Conservation (phyloP, 2,329 filamentous ascomycete species). For the Penicillium digitatum region DNA sequence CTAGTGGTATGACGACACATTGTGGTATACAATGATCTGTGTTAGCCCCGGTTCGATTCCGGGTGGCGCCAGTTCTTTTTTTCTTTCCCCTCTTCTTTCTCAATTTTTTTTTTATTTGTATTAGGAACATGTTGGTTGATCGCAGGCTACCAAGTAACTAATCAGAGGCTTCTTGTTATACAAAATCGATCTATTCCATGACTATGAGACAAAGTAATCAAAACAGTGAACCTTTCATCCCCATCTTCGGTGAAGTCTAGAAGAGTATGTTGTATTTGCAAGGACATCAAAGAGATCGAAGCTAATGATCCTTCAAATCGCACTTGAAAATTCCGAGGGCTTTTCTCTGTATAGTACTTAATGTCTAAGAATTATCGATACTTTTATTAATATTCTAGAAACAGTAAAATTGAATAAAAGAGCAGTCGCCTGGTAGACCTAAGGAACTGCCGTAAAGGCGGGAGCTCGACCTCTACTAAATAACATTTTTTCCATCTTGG, state of each 20-base stretch:
- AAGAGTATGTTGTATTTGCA: not conserved
- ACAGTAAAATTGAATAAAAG: too few relatives aligned
- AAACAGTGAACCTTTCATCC: not conserved
- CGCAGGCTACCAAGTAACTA: too few relatives aligned
- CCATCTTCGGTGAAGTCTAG: not conserved
- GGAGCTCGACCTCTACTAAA: conserved; percentile 5
- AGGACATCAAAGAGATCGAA: not conserved
- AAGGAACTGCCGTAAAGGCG: conserved; percentile 6
- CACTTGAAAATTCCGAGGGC: not conserved
- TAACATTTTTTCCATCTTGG: conserved; percentile 11
- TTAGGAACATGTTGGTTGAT: not conserved
- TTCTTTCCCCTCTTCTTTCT: not conserved
- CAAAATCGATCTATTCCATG: too few relatives aligned
- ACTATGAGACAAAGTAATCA: not conserved
- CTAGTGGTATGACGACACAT: not conserved
- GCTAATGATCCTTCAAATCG: not conserved
- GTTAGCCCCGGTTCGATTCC: not conserved
- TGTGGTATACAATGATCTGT: not conserved
- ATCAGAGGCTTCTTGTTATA: not conserved
- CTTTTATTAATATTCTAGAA: not conserved
- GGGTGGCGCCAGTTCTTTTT: not conserved
- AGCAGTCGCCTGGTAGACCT: not conserved
- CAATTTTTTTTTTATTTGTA: too few relatives aligned
- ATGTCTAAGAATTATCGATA: too few relatives aligned
- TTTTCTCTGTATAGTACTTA: not conserved